These are phyloP conservation scores for Penicillium corylophilum DNA, from an alignment of 2,329 filamentous ascomycete species.

Conservation along the genomic window DNA sequence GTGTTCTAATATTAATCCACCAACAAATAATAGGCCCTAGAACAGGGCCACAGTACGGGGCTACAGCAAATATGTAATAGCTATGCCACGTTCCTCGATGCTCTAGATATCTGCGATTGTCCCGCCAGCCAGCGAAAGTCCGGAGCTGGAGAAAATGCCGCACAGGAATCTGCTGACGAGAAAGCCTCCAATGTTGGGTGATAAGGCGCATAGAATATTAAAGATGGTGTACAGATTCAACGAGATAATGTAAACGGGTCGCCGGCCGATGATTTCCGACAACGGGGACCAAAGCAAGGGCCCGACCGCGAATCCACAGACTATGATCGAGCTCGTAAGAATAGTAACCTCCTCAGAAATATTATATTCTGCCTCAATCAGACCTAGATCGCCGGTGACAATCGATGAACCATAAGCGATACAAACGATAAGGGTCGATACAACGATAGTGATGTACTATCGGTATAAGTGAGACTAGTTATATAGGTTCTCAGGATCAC, in stretches of 20 bases:
- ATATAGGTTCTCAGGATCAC: constrained; percentile 72
- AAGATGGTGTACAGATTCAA: constrained; percentile 34
- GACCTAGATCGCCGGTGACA: constrained; percentile 69
- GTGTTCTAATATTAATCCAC: constrained; percentile 55
- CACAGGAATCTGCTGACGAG: constrained; percentile 30
- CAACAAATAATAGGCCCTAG: constrained; percentile 72
- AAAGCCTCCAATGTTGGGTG: constrained; percentile 32
- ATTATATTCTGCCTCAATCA: constrained; percentile 61
- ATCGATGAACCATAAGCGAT: constrained; percentile 68
- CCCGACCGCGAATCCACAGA: constrained; percentile 69
- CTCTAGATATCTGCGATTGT: constrained; percentile 64
- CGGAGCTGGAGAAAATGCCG: constrained; percentile 33
- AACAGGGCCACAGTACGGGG: constrained; percentile 75
- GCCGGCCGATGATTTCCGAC: constrained; percentile 34
- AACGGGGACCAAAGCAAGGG: constrained; percentile 33
- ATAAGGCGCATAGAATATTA: constrained; percentile 36
- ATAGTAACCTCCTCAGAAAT: constrained; percentile 72
- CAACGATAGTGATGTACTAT: constrained; percentile 78
- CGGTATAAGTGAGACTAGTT: constrained; percentile 73
- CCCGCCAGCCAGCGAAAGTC: constrained; percentile 29
- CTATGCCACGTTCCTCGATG: constrained; percentile 74
- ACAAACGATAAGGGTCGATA: constrained; percentile 68
- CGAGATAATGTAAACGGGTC: constrained; percentile 35
- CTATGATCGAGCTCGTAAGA: constrained; percentile 69
- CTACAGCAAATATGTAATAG: constrained; percentile 79